Evolutionary conservation across 2,329 filamentous ascomycete genomes (phyloP).

Genomic region (Diaporthe destruens): DNA sequence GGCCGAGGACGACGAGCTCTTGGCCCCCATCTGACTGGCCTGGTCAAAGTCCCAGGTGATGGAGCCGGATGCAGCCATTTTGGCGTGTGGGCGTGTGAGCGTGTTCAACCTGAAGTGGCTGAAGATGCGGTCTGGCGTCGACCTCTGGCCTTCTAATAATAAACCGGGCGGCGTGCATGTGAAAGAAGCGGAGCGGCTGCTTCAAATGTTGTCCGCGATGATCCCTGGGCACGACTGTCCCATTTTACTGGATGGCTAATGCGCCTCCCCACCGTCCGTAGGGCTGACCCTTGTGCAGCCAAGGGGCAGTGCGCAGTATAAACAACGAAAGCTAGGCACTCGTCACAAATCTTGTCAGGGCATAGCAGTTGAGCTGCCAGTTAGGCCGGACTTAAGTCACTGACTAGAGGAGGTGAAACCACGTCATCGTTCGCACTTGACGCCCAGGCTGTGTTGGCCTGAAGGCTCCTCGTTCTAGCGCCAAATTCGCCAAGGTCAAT

Average conservation of each 20-base stretch:
- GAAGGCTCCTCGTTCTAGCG: neutral
- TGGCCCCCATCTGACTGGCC: neutral
- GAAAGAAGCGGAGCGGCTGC: neutral
- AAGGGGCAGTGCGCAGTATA: slow-evolving; percentile 7
- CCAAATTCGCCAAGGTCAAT: neutral
- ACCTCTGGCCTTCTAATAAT: neutral
- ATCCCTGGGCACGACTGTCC: neutral
- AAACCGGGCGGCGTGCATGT: neutral
- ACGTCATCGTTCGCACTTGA: too few relatives aligned
- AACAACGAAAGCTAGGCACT: too few relatives aligned
- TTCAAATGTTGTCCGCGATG: too few relatives aligned
- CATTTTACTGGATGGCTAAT: too few relatives aligned
- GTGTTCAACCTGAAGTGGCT: neutral
- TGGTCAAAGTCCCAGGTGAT: slow-evolving; percentile 9
- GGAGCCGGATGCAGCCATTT: slow-evolving; percentile 7
- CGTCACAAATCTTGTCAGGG: too few relatives aligned
- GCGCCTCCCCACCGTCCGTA: neutral
- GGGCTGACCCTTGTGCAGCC: slow-evolving; percentile 4
- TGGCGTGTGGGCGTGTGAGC: neutral
- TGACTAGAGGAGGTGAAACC: too few relatives aligned
- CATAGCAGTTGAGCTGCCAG: too few relatives aligned
- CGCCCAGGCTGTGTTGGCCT: neutral
- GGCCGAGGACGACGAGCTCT: neutral
- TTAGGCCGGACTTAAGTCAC: too few relatives aligned
- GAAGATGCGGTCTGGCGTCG: neutral